Percentiles rank a stretch among this genome's conserved stretches.
Evolutionary conservation across 176 grass and related monocot species (phyloP).

Genomic region (Eragrostis curvula): DNA sequence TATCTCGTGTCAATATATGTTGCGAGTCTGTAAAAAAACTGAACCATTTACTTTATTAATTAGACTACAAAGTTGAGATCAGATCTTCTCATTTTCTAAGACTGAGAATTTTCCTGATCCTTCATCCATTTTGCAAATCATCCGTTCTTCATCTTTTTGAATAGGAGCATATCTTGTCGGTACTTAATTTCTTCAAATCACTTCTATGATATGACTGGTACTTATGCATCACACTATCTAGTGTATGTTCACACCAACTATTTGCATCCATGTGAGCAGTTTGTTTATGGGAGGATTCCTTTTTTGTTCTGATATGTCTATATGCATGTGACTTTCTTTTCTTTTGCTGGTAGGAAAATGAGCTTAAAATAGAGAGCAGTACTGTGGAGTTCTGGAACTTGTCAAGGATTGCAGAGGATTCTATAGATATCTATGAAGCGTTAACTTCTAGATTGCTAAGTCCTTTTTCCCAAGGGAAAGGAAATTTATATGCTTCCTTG

Average conservation of each 20-base stretch:
- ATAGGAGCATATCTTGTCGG: no score
- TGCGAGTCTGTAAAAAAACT: no score
- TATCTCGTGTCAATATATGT: no score
- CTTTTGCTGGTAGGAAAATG: slow-evolving; percentile 68
- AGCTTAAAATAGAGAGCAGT: slow-evolving; percentile 76
- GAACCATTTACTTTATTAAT: no score
- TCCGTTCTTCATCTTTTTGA: no score
- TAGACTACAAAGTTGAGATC: no score
- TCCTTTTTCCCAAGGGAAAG: slow-evolving; percentile 78
- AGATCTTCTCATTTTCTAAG: no score
- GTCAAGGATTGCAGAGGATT: slow-evolving; percentile 42
- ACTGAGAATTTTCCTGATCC: no score
- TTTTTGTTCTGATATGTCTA: neutral
- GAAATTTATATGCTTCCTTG: slow-evolving; percentile 65
- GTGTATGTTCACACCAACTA: neutral
- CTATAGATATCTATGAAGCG: slow-evolving; percentile 41
- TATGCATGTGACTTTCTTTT: slow-evolving; percentile 26
- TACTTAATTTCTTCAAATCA: no score
- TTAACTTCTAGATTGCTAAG: slow-evolving; percentile 74
- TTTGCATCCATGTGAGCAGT: slow-evolving; percentile 13
- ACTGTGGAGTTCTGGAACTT: slow-evolving; percentile 78
- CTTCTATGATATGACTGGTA: slow-evolving; percentile 2
- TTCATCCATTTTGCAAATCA: no score
- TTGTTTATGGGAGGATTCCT: neutral
- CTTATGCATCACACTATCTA: neutral